Percentiles rank a stretch among this genome's conserved stretches.
Conservation (phyloP, 176 grass and related monocot genomes). For the Triticum timopheevii region DNA sequence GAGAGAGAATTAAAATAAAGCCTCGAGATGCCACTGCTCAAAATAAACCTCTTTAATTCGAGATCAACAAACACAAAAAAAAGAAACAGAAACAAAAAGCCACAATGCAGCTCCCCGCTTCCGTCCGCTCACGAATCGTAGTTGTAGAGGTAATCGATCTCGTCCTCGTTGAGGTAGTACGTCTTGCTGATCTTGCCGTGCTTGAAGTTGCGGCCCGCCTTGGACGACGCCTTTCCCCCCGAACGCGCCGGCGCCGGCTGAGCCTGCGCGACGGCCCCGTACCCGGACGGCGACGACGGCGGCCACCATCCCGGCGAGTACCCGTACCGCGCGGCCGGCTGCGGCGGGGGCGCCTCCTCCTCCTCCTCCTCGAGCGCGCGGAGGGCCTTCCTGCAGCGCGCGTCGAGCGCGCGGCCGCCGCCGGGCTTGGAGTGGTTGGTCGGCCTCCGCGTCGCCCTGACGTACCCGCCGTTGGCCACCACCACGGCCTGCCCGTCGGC, state of each 20-base stretch:
- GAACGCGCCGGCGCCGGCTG: not conserved
- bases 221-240: not conserved
- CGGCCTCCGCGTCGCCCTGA: slow-evolving; percentile 9
- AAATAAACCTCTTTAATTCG: too few species aligned
- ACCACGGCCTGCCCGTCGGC: not conserved
- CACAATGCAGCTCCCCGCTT: not conserved
- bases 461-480: slow-evolving; percentile 23
- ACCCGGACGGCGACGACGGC: not conserved
- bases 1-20: too few species aligned
- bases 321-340: not conserved
- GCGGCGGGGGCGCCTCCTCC: not conserved
- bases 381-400: not conserved
- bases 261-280: not conserved
- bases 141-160: not conserved
- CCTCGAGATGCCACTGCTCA: too few species aligned
- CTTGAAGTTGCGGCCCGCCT: not conserved
- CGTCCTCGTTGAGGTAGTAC: not conserved
- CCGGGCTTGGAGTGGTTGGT: slow-evolving; percentile 1
- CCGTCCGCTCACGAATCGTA: not conserved
- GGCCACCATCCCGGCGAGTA: not conserved
- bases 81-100: too few species aligned
- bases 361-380: not conserved
- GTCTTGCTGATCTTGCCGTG: not conserved
- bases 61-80: not conserved
- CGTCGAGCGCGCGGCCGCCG: not conserved